These are phyloP conservation scores for Trametes cingulata DNA, from an alignment of 768 basidiomycete genomes.

Conservation along the genomic window DNA sequence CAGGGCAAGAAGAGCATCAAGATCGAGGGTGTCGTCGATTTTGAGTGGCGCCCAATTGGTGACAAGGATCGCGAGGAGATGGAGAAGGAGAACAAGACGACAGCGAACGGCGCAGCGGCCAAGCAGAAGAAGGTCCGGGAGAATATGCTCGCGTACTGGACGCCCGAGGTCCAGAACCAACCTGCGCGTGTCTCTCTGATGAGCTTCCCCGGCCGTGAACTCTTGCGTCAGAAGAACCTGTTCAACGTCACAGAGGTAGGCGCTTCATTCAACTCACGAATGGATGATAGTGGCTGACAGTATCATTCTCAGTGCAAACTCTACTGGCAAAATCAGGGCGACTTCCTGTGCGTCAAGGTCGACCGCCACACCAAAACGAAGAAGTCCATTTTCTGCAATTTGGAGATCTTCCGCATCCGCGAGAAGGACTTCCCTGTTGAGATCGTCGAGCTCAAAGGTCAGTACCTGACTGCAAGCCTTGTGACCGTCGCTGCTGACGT, in stretches of 20 bases:
- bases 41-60: slow-evolving; percentile 96
- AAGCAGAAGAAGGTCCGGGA: slow-evolving; percentile 72
- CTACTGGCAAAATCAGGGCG: slow-evolving; percentile 97
- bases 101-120: slow-evolving; percentile 29
- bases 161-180: slow-evolving; percentile 93
- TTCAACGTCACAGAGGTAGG: slow-evolving; percentile 96
- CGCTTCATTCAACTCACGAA: slow-evolving; percentile 7
- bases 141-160: slow-evolving; percentile 97
- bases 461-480: slow-evolving; percentile 6
- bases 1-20: slow-evolving; percentile 97
- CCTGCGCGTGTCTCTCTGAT: slow-evolving; percentile 96
- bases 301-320: slow-evolving; percentile 79
- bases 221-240: slow-evolving; percentile 91
- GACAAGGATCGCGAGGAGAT: slow-evolving; percentile 83
- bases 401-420: slow-evolving; percentile 95
- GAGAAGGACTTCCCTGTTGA: slow-evolving; percentile 99
- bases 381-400: slow-evolving; percentile 96
- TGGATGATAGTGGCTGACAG: neutral
- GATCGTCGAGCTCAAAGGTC: slow-evolving; percentile 95
- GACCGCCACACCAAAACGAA: slow-evolving; percentile 99
- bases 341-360: slow-evolving; percentile 98
- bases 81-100: slow-evolving; percentile 46
- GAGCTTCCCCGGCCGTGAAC: slow-evolving; percentile 79
- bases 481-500: neutral
- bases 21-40: slow-evolving; percentile 96